phyloP scores from a whole-genome alignment of 2,329 filamentous ascomycete genomes.

The Colletotrichum sojae region DNA sequence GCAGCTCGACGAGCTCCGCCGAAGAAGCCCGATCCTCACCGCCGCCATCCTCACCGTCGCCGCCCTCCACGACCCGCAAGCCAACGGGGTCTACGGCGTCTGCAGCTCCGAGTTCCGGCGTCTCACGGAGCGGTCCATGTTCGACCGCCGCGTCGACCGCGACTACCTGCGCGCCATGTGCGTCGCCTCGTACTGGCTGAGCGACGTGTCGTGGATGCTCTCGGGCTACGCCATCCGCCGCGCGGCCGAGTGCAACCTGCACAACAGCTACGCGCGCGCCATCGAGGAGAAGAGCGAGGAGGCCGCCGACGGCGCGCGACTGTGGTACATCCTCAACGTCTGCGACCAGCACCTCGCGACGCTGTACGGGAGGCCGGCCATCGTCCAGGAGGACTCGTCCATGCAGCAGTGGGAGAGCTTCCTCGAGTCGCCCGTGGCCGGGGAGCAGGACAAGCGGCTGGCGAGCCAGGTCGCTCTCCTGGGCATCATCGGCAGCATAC shows the following conservation, averaged over 20 bases:
- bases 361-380: slow-evolving; percentile 70
- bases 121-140: slow-evolving; percentile 62
- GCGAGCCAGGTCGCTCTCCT: slow-evolving; percentile 71
- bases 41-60: slow-evolving; percentile 70
- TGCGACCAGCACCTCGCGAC: slow-evolving; percentile 75
- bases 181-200: slow-evolving; percentile 74
- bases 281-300: slow-evolving; percentile 57
- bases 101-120: slow-evolving; percentile 70
- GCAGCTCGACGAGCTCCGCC: slow-evolving; percentile 65
- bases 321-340: slow-evolving; percentile 74
- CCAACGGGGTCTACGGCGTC: slow-evolving; percentile 64
- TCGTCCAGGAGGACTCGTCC: slow-evolving; percentile 70
- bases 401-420: slow-evolving; percentile 72
- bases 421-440: slow-evolving; percentile 64
- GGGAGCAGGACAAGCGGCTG: slow-evolving; percentile 68
- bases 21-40: slow-evolving; percentile 68
- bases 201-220: slow-evolving; percentile 74
- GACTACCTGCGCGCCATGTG: slow-evolving; percentile 73
- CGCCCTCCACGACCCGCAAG: slow-evolving; percentile 69
- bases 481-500: slow-evolving; percentile 68
- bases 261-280: slow-evolving; percentile 58
- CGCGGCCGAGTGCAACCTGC: slow-evolving; percentile 63
- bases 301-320: slow-evolving; percentile 66
- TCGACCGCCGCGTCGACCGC: slow-evolving; percentile 51
- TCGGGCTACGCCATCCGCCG: slow-evolving; percentile 67